phyloP scores from a whole-genome alignment of 768 basidiomycete genomes.

The Mycena polygramma region DNA sequence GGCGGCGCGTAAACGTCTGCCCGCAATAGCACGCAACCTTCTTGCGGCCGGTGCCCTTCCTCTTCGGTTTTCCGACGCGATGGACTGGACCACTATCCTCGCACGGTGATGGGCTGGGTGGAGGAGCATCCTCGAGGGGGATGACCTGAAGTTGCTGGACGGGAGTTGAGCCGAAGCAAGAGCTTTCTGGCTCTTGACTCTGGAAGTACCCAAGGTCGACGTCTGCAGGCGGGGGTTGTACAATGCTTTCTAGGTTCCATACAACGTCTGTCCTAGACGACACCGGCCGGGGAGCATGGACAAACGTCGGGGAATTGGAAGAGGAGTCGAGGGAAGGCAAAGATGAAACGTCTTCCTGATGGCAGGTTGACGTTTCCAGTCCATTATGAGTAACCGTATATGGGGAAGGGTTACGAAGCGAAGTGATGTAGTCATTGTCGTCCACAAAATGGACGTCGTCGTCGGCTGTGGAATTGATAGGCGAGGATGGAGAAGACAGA shows the following conservation, averaged over 20 bases:
- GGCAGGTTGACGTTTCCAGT: not conserved
- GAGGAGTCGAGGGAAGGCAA: not conserved
- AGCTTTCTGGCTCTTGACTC: not conserved
- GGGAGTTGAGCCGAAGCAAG: not conserved
- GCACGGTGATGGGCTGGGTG: not conserved
- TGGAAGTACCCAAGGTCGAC: not conserved
- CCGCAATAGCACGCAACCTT: not conserved
- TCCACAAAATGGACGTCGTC: not conserved
- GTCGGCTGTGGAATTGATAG: constrained; percentile 19
- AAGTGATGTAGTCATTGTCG: not conserved
- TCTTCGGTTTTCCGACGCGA: constrained; percentile 8
- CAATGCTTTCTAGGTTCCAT: constrained; percentile 1
- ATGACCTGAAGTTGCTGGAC: not conserved
- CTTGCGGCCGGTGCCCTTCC: not conserved
- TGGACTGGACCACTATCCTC: not conserved
- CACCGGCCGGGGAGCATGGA: constrained; percentile 17
- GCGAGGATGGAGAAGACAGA: constrained; percentile 20
- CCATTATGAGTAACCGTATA: not conserved
- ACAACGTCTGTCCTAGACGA: constrained; percentile 1
- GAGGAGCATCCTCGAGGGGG: not conserved
- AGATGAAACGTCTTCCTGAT: not conserved
- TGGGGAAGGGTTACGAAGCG: not conserved
- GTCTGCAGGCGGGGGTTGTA: not conserved
- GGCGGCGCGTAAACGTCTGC: not conserved
- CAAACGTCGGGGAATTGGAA: not conserved